phyloP scores from a whole-genome alignment of 2,329 filamentous ascomycete species.

The Coniochaeta sp. region DNA sequence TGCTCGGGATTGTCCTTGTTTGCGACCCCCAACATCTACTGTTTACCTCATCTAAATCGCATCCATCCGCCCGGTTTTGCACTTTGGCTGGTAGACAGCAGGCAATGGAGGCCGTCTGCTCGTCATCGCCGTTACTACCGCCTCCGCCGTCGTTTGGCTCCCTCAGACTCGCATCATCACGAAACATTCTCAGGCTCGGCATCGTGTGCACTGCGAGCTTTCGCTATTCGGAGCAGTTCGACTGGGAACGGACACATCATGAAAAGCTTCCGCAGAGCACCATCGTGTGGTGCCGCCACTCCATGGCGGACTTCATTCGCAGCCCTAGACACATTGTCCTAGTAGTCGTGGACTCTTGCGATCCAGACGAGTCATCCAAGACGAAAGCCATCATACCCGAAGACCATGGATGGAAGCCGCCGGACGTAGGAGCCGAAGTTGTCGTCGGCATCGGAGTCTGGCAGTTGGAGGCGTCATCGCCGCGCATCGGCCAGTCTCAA shows the following conservation, averaged over 20 bases:
- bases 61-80: background rate
- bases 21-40: background rate
- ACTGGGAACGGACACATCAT: background rate
- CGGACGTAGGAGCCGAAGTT: background rate
- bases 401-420: background rate
- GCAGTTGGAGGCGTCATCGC: background rate
- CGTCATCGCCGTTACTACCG: background rate
- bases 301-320: background rate
- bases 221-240: background rate
- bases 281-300: background rate
- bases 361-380: background rate
- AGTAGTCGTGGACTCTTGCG: background rate
- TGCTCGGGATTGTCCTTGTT: background rate
- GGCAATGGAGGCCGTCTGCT: background rate
- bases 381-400: background rate
- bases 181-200: background rate
- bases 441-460: background rate
- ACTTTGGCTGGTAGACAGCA: background rate
- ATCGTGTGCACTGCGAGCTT: background rate
- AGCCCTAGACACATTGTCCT: background rate
- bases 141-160: background rate
- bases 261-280: background rate
- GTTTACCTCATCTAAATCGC: background rate
- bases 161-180: background rate
- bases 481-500: background rate